These are phyloP conservation scores for Ascochyta koolunga DNA, from an alignment of 2,329 filamentous ascomycete species.

Conservation along the genomic window DNA sequence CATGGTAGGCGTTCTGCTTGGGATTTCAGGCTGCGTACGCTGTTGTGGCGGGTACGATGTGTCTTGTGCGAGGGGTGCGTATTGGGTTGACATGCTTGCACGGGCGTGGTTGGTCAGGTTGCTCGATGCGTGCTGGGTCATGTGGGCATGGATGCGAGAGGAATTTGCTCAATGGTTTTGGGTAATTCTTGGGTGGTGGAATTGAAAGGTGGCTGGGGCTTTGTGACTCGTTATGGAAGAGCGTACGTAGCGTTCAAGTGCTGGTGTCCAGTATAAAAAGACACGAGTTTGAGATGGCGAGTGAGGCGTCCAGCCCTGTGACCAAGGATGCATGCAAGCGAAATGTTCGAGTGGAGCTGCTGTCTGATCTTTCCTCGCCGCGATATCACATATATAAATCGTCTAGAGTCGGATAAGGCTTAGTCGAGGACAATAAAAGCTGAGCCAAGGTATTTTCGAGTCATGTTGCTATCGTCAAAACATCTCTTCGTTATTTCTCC, in stretches of 20 bases:
- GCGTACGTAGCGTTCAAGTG: too few species aligned
- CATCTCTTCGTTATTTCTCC: neutral
- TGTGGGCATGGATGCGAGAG: too few species aligned
- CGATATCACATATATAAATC: neutral
- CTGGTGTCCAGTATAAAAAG: neutral
- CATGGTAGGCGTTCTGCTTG: too few species aligned
- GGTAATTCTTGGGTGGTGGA: too few species aligned
- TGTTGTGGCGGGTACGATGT: neutral
- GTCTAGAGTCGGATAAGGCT: too few species aligned
- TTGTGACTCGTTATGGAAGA: too few species aligned
- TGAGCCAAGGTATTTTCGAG: neutral
- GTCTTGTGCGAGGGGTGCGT: neutral
- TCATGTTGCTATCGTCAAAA: neutral
- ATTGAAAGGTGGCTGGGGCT: too few species aligned
- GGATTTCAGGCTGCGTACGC: too few species aligned
- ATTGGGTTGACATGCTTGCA: neutral
- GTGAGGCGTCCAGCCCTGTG: conserved; percentile 6
- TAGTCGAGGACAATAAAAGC: neutral
- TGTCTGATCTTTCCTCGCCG: neutral
- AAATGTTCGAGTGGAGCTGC: neutral
- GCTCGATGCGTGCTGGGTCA: too few species aligned
- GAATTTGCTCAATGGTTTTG: too few species aligned
- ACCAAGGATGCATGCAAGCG: neutral
- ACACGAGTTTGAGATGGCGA: neutral
- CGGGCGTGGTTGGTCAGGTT: too few species aligned